These are phyloP conservation scores for Neospermospora avenae DNA, from an alignment of 2,329 filamentous ascomycete genomes.

Conservation along the genomic window DNA sequence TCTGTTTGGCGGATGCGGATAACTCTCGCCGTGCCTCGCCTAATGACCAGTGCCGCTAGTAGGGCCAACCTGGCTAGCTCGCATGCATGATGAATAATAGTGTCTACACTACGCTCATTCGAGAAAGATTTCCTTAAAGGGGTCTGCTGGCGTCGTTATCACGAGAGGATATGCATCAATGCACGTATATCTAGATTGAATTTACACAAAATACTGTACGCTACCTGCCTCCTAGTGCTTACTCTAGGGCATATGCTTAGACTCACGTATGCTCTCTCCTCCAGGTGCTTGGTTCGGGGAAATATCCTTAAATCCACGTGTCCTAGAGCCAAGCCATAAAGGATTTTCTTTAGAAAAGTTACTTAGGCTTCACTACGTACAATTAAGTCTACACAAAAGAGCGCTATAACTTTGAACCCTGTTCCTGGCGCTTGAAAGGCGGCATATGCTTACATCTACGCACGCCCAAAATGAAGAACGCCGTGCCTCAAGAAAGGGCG, in stretches of 20 bases:
- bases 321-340: background rate
- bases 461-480: background rate
- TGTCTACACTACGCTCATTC: background rate
- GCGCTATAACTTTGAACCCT: no score
- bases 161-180: background rate
- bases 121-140: background rate
- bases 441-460: background rate
- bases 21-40: background rate
- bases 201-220: background rate
- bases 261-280: background rate
- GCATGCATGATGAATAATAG: background rate
- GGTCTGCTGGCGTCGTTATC: background rate
- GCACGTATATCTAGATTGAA: background rate
- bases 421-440: background rate
- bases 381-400: background rate
- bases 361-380: background rate
- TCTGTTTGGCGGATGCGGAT: background rate
- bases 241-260: background rate
- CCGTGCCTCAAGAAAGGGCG: background rate
- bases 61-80: background rate
- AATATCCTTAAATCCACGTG: background rate
- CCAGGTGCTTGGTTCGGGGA: background rate
- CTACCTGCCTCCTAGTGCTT: background rate
- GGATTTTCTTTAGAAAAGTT: background rate
- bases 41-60: background rate